phyloP scores from a whole-genome alignment of 257 asterid species.

The Ligustrum vulgare region DNA sequence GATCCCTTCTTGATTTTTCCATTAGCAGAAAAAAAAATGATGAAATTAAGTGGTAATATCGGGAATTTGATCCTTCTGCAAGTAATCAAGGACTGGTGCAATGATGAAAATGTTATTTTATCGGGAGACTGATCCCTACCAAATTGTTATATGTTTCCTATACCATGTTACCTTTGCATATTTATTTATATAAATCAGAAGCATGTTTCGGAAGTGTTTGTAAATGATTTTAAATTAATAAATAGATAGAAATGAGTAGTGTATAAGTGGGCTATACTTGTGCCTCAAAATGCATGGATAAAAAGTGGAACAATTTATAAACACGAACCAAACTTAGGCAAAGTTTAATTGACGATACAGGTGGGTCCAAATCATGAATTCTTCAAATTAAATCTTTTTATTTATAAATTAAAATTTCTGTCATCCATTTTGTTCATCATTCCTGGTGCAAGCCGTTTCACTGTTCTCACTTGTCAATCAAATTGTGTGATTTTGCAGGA shows the following conservation, averaged over 20 bases:
- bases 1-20: slow-evolving; percentile 17
- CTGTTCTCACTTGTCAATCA: neutral
- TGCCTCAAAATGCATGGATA: too few species aligned
- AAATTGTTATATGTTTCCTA: neutral
- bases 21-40: neutral
- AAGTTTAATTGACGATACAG: neutral
- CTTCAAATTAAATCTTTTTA: neutral
- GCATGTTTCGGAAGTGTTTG: too few species aligned
- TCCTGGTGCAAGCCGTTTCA: neutral
- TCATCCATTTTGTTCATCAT: neutral
- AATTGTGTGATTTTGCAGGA: slow-evolving; percentile 47
- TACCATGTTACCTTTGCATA: neutral
- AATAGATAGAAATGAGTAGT: too few species aligned
- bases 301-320: too few species aligned
- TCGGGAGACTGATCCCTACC: neutral
- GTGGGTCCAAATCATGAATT: neutral
- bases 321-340: neutral
- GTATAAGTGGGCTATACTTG: too few species aligned
- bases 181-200: too few species aligned
- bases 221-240: too few species aligned
- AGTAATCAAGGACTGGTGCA: neutral
- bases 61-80: neutral
- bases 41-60: neutral
- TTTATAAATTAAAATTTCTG: neutral
- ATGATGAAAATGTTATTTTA: neutral